Conservation (phyloP, 352 stramenopile genomes). For the Thraustochytrium sp. region DNA sequence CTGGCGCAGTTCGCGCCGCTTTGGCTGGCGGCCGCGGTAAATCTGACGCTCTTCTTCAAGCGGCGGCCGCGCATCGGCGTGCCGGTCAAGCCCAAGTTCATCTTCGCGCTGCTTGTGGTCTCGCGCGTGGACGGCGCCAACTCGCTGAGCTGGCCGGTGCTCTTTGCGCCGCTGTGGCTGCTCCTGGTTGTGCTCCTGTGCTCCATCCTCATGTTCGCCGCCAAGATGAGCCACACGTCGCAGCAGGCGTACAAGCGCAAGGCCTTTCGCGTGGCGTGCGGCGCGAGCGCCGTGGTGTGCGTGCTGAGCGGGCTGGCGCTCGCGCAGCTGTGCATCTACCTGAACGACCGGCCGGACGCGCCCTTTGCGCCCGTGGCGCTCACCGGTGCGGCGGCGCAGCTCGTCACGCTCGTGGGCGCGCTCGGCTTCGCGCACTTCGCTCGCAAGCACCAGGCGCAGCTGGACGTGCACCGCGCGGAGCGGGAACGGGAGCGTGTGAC, state of each 20-base stretch:
- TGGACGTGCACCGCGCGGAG: background rate
- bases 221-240: background rate
- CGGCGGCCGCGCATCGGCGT: background rate
- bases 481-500: no score
- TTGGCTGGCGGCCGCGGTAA: background rate
- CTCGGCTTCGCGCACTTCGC: background rate
- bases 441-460: background rate
- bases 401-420: background rate
- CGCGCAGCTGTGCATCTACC: background rate
- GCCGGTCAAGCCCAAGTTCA: background rate
- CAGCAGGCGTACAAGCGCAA: background rate
- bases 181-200: background rate
- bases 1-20: background rate
- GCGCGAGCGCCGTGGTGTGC: background rate
- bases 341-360: background rate
- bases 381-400: background rate
- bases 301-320: background rate
- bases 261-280: background rate
- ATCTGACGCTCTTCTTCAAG: background rate
- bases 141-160: background rate
- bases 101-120: background rate
- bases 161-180: slow-evolving; percentile 11
- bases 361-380: background rate
- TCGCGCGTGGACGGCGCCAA: background rate
- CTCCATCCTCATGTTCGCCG: background rate